Base-by-base conservation (phyloP, 2,329 filamentous ascomycete genomes). In the Penicillium sp. region DNA sequence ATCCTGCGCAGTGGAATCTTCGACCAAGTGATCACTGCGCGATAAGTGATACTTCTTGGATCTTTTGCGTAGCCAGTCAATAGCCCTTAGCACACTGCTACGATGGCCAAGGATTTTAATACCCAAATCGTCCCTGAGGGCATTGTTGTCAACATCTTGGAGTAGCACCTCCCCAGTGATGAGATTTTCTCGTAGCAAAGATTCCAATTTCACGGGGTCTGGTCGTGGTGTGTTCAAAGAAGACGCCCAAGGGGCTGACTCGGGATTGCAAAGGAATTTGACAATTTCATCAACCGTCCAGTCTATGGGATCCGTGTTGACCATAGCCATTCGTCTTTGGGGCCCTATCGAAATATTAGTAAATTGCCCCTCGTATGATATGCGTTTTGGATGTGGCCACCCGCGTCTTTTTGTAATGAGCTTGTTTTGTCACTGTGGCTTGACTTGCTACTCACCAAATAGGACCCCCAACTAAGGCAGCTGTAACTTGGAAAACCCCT, bases 261-360 rank as follows among this genome's bases (percentile, higher is more conserved):
- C 56, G 2, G 67, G 54, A 14, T 73, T 69, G 56, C 81, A 86
- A 3, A 93, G 69, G 53, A 82, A 79, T 11, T 70, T 59, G 7
- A 84, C 74, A 8, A 93, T 77, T 23, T 79, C 72, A 25, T 83
- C 77, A 20, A 80, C 70, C 23, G 75, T 74, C 87, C 87, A 94
- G 37, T 73, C 55, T 60, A 80, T 83, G n/a, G 87, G 86, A 62
- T 94, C 85, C 11, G 61, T 59, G 32, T 61, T 61, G 35, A 42
- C 44, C 16, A 45, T 36, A 13, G 48, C 36, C 61, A 64, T 63
- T 12, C 5, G 35, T 26, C 10, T 35, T 35, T 32, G 29, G 40
- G 44, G 39, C 41, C 34, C 45, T 47, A 10, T 7, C 30, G n/a
- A 23, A 2, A 5, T 22, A 22, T 22, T 22, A 22, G 18, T 22